Evolutionary conservation across 306 rosid species (phyloP).

Genomic region (Pterocarpus macrocarpus): DNA sequence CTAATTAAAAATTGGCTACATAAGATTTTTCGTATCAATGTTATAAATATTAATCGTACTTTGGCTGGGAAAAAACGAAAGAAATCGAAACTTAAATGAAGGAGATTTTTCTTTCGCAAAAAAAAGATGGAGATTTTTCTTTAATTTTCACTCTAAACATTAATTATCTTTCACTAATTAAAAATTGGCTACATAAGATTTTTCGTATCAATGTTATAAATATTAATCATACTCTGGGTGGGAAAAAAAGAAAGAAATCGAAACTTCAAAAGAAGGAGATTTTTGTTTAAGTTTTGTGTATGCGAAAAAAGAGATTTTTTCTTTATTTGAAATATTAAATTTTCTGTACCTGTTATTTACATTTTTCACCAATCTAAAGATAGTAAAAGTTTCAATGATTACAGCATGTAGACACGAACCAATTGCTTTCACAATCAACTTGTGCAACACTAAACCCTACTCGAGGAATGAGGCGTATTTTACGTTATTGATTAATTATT

Average conservation of each 20-base stretch:
- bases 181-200: background rate
- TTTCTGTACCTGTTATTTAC: background rate
- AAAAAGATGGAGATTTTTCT: no score
- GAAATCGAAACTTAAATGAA: background rate
- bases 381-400: conserved; percentile 13
- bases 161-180: conserved; percentile 9
- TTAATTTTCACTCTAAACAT: no score
- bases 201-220: background rate
- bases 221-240: background rate
- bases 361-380: conserved; percentile 3
- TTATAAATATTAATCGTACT: background rate
- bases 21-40: background rate
- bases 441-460: background rate
- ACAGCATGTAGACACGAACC: background rate
- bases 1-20: background rate
- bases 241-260: background rate
- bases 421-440: conserved; percentile 7
- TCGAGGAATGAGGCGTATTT: background rate
- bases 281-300: background rate
- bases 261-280: background rate
- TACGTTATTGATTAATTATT: background rate
- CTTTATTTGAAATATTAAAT: background rate
- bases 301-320: no score
- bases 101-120: background rate
- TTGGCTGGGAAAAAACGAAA: background rate